phyloP scores from a whole-genome alignment of 1,284 basidiomycete genomes.

The Marasmius oreades region DNA sequence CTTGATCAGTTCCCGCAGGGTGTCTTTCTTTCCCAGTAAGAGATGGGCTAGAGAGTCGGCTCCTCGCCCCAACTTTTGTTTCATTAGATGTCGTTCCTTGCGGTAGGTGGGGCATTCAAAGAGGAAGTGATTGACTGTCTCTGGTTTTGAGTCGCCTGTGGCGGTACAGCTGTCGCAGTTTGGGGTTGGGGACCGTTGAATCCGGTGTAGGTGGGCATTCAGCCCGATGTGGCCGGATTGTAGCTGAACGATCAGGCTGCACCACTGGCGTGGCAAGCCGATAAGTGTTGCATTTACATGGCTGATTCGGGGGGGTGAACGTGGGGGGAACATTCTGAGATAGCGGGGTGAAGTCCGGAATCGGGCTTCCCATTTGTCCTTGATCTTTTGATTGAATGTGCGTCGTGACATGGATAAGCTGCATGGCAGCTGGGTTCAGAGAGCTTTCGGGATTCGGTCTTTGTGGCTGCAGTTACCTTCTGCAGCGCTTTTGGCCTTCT shows the following conservation, averaged over 20 bases:
- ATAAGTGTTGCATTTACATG: slow-evolving; percentile 15
- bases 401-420: not conserved
- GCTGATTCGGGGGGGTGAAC: not conserved
- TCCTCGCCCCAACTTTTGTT: not conserved
- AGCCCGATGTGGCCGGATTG: slow-evolving; percentile 19
- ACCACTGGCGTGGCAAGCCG: slow-evolving; percentile 14
- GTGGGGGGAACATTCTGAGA: not conserved
- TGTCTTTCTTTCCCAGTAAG: not conserved
- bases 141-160: not conserved
- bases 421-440: slow-evolving; percentile 4
- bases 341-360: not conserved
- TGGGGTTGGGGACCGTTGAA: slow-evolving; percentile 13
- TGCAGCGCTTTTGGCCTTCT: slow-evolving; percentile 25
- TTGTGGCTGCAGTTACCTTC: slow-evolving; percentile 8
- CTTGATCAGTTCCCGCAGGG: not conserved
- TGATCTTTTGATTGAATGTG: not conserved
- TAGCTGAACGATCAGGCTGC: slow-evolving; percentile 24
- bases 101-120: slow-evolving; percentile 14
- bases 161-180: slow-evolving; percentile 17
- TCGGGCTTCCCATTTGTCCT: not conserved
- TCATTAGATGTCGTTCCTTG: slow-evolving; percentile 3
- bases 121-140: slow-evolving; percentile 20
- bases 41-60: not conserved
- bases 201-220: slow-evolving; percentile 18
- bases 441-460: slow-evolving; percentile 12